Conservation (phyloP, 768 basidiomycete genomes). For the Boletus huronensis region DNA sequence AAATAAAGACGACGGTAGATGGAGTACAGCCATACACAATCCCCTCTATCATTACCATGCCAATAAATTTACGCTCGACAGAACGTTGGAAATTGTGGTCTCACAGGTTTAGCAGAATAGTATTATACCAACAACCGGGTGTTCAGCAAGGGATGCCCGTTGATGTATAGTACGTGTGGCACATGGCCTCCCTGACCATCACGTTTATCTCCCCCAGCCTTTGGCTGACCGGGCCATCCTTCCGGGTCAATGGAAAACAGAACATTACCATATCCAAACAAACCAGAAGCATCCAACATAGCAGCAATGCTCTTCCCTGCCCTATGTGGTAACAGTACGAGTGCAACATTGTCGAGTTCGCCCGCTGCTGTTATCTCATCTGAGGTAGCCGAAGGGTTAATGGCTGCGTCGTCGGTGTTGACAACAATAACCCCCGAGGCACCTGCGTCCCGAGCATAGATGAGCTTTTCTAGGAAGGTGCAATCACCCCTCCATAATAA, state of each 20-base stretch:
- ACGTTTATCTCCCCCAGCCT: constrained; percentile 11
- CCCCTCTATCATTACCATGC: not conserved
- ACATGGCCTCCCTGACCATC: constrained; percentile 32
- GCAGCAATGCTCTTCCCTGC: constrained; percentile 51
- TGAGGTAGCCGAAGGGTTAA: constrained; percentile 64
- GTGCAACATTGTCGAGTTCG: constrained; percentile 52
- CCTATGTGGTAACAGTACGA: constrained; percentile 55
- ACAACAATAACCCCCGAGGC: constrained; percentile 79
- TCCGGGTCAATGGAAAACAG: constrained; percentile 49
- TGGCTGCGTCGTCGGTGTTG: constrained; percentile 52
- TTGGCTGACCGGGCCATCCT: constrained; percentile 23
- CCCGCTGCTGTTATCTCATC: constrained; percentile 58
- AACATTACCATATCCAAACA: constrained; percentile 44
- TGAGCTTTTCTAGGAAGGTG: constrained; percentile 83
- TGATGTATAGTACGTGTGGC: constrained; percentile 65
- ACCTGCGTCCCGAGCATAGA: constrained; percentile 61
- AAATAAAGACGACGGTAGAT: too few relatives aligned
- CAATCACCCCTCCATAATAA: constrained; percentile 77
- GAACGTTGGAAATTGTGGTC: not conserved
- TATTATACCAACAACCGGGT: constrained; percentile 61
- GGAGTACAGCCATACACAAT: too few relatives aligned
- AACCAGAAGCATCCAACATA: constrained; percentile 53
- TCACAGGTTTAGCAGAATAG: not conserved
- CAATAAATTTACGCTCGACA: not conserved
- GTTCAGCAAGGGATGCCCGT: constrained; percentile 72